Evolutionary conservation across 1,139 yeast genomes (phyloP), one percentile per base, ranked within the genome.

Genomic region (Geotrichum aggregatum): DNA sequence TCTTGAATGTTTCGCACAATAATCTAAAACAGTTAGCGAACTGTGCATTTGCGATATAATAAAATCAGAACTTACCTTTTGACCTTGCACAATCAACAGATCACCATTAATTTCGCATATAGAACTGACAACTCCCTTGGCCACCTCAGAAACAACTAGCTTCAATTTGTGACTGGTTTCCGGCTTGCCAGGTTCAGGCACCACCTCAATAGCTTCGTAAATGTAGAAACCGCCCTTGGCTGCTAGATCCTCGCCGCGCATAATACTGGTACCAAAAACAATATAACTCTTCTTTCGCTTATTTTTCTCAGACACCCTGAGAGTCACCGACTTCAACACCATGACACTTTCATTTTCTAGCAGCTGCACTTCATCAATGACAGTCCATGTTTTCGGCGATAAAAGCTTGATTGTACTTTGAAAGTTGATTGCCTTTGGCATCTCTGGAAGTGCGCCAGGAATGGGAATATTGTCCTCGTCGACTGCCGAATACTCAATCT

Each of bases 121-220:
- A 3, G 87, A 75, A 0, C 95, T 81, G 1, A 86, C 92, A 0
- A 96, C 91, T 11, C 98, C 98, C 61, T 85, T 83, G 1, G 88
- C 80, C 38, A 79, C 82, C 67, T 91, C 98, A 45, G 79, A 76
- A 52, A 80, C 82, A n/a, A 87, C 75, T 58, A 82, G 81, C 63
- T 87, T 87, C 60, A 92, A 76, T 66, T 84, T 86, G 66, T 79
- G 87, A 59, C 83, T 84, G 1, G 91, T 84, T 61, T 88, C 95
- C 0, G 97, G 96, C 56, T 76, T 79, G 0, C 86, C 92, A 0
- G 94, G 94, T 63, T 89, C 96, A 0, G 97, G 96, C 56, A 88
- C 88, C 66, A 89, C 86, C 57, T 84, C 91, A 50, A 86, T 83
- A 40, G 87, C 76, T 59, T 89, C 96, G 60, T 73, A 83, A 1